Evolutionary conservation across 2,329 filamentous ascomycete species (phyloP), one percentile per base, ranked within the genome.

Genomic region (Clarireedia homoeocarpa): DNA sequence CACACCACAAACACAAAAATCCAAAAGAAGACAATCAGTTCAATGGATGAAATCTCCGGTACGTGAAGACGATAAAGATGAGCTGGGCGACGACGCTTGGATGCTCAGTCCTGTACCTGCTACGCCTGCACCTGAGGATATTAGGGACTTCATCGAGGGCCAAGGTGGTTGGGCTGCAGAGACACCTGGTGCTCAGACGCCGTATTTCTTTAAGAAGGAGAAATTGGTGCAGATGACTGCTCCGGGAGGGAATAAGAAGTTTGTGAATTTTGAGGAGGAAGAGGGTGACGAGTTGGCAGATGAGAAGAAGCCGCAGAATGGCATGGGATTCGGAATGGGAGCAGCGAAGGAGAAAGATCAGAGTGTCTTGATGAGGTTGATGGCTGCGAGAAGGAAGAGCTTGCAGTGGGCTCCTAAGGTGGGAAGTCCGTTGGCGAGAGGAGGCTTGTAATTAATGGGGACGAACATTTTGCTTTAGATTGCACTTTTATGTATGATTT

Each of bases 351-450:
- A 79, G 51, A 80, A 80, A 70, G 78, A 84, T 64, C 67, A 74
- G 64, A 74, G 73, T 56, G 63, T 70, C 20, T 69, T 70, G 69
- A 63, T 65, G 63, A 61, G 68, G 48, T 73, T 91, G 59, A 82
- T 88, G 77, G 83, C 85, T 10, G 87, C 86, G 0, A 77, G 87
- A 59, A 78, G 88, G 59, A 90, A 89, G 79, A 92, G 86, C 66
- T 69, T 90, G 70, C 86, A 89, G 66, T 90, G 85, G 73, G 86
- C 86, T 34, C 88, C 88, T 30, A 86, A 87, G 71, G 74, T 89
- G 57, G 84, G 80, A 17, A 91, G 88, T 69, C 88, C 88, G 2
- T 72, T 91, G 63, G 78, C 82, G 26, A 81, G 76, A 65, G 73
- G 63, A 36, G 42, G 42, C 6, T 14, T 17, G 20, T 42, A 15